A percentile compares a stretch with the other conserved stretches of the same genome.
Conservation (phyloP, 805 yeast species). For the Ogataea parapolymorpha region DNA sequence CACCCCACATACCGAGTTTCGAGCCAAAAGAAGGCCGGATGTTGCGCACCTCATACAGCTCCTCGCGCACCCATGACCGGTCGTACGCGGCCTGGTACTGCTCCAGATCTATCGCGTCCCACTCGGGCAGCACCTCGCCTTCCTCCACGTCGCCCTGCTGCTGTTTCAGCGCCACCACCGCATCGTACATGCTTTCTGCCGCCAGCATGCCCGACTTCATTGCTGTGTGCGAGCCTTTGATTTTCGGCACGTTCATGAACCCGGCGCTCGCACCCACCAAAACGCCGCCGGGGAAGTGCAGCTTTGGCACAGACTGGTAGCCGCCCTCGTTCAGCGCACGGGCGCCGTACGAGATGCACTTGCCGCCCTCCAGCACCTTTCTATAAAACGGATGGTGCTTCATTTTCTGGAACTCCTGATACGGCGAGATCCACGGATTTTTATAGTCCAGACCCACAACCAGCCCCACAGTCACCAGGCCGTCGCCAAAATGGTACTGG, state of each 20-base stretch:
- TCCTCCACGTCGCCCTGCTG: constrained; percentile 38
- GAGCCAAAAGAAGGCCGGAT: constrained; percentile 87
- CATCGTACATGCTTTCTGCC: constrained; percentile 70
- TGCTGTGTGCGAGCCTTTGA: constrained; percentile 97
- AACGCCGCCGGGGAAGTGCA: constrained; percentile 94
- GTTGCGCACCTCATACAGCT: constrained; percentile 80
- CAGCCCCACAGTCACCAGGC: constrained; percentile 86
- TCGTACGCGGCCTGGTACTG: constrained; percentile 63
- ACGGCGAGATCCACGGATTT: constrained; percentile 94
- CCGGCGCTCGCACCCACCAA: constrained; percentile 96
- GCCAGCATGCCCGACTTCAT: constrained; percentile 95
- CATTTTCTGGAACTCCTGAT: constrained; percentile 92
- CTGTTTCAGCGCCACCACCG: constrained; percentile 45
- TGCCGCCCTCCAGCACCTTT: constrained; percentile 77
- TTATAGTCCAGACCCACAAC: constrained; percentile 92
- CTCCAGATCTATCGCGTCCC: constrained; percentile 47
- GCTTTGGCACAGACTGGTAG: constrained; percentile 83
- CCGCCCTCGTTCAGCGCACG: constrained; percentile 98
- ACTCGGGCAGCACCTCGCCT: constrained; percentile 32
- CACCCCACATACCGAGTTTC: constrained; percentile 75
- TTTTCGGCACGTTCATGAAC: constrained; percentile 94
- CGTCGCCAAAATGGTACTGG: constrained; percentile 95
- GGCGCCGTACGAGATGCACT: constrained; percentile 91
- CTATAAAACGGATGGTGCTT: constrained; percentile 86
- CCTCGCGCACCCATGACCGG: constrained; percentile 83